Evolutionary conservation across 495 filamentous ascomycete genomes (phyloP).

Genomic region (Aspergillus coremiiformis): DNA sequence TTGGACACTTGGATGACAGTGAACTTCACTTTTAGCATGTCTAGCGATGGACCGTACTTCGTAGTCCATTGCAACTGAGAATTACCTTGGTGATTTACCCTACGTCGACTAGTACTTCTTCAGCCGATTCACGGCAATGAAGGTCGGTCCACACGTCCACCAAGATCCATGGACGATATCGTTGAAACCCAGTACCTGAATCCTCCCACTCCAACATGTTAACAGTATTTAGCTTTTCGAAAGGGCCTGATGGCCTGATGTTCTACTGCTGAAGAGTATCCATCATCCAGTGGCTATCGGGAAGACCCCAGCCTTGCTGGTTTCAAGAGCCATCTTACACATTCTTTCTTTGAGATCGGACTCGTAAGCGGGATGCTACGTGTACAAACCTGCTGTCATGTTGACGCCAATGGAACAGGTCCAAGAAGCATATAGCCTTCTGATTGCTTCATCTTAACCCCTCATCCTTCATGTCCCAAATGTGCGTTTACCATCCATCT

Average conservation of each 20-base stretch:
- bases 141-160: background rate
- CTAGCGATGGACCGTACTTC: too few relatives aligned
- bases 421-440: background rate
- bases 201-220: background rate
- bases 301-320: background rate
- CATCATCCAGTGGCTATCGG: background rate
- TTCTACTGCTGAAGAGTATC: background rate
- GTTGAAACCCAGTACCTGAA: background rate
- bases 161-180: background rate
- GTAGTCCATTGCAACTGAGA: too few relatives aligned
- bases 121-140: background rate
- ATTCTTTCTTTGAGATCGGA: background rate
- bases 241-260: background rate
- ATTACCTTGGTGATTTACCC: background rate
- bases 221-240: too few relatives aligned
- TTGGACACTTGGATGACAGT: background rate
- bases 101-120: too few relatives aligned
- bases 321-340: background rate
- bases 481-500: slow-evolving; percentile 4
- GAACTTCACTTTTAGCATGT: too few relatives aligned
- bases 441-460: slow-evolving; percentile 4
- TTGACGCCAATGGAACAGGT: slow-evolving; percentile 4
- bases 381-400: slow-evolving; percentile 3
- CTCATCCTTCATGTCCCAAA: slow-evolving; percentile 6
- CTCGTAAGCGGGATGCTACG: slow-evolving; percentile 1